phyloP scores from a whole-genome alignment of 169 alveolate species.

The Babesia bigemina region DNA sequence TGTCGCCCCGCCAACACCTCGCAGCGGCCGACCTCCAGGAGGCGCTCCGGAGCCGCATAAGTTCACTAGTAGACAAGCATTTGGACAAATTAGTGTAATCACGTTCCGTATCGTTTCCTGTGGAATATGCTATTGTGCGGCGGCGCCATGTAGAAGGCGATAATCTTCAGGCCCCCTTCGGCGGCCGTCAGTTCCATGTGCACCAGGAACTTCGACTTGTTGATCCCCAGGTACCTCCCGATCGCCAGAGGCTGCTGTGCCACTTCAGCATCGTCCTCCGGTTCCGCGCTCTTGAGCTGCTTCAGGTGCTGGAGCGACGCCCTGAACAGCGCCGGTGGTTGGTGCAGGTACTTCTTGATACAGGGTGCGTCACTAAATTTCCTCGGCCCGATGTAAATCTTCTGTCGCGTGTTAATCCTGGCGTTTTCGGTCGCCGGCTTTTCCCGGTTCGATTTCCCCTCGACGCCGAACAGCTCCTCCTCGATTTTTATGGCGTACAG shows the following conservation, averaged over 20 bases:
- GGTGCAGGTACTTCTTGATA: constrained; percentile 25
- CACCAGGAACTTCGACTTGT: constrained; percentile 51
- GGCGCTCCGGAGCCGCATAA: constrained; percentile 36
- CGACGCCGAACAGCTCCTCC: constrained; percentile 37
- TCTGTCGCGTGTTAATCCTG: constrained; percentile 8
- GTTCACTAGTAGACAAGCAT: constrained; percentile 43
- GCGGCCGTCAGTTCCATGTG: constrained; percentile 44
- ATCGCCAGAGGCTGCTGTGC: constrained; percentile 16
- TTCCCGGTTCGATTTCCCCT: constrained; percentile 7
- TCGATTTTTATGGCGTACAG: constrained; percentile 49
- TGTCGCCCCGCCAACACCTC: neutral
- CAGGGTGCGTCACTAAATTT: constrained; percentile 54
- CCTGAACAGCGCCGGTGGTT: constrained; percentile 48
- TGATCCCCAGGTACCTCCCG: constrained; percentile 41
- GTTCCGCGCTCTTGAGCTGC: constrained; percentile 2
- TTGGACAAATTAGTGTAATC: constrained; percentile 51
- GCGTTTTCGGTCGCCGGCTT: constrained; percentile 5
- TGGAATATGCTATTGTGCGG: constrained; percentile 46
- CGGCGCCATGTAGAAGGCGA: constrained; percentile 58
- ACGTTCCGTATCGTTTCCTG: constrained; percentile 61
- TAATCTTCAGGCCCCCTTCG: constrained; percentile 30
- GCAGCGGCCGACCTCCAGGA: constrained; percentile 48
- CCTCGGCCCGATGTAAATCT: constrained; percentile 58
- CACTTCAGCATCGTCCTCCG: constrained; percentile 16
- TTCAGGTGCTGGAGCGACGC: constrained; percentile 21